Percentiles rank a stretch among this genome's conserved stretches.
Evolutionary conservation across 257 asterid genomes (phyloP).

Genomic region (Nicotiana sylvestris): DNA sequence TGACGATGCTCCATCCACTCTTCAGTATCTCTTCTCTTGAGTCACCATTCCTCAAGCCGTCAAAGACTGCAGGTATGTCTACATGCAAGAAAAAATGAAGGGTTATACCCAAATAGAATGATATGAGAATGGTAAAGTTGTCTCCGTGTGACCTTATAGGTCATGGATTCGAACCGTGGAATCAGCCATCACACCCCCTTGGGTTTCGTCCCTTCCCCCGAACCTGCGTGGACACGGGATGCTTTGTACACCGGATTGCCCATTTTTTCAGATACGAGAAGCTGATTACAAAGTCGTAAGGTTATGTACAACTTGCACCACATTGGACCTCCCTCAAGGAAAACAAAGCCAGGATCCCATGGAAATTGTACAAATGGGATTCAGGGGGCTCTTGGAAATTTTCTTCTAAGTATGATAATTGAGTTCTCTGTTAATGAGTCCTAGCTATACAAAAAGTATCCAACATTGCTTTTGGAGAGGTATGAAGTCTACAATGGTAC

Average conservation of each 20-base stretch:
- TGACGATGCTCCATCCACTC: conserved; percentile 99
- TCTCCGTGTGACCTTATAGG: too few species aligned
- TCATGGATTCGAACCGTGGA: too few species aligned
- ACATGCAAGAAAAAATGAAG: conserved; percentile 18
- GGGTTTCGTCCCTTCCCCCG: too few species aligned
- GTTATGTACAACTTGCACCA: not conserved
- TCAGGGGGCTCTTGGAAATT: too few species aligned
- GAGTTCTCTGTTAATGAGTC: conserved; percentile 45
- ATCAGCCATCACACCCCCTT: too few species aligned
- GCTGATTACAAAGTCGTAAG: not conserved
- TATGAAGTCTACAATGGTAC: conserved; percentile 19
- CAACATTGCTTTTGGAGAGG: conserved; percentile 97
- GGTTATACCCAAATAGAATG: not conserved
- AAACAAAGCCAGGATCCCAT: not conserved
- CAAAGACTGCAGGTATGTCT: conserved; percentile 90
- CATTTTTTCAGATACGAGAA: not conserved
- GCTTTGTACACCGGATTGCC: too few species aligned
- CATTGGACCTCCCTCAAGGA: not conserved
- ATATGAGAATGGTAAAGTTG: not conserved
- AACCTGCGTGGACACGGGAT: too few species aligned
- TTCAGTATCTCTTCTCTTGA: conserved; percentile 83
- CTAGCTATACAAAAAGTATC: conserved; percentile 64
- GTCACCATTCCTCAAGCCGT: conserved; percentile 92
- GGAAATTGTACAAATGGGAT: not conserved
- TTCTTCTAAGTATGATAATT: too few species aligned